A percentile compares a stretch with the other conserved stretches of the same genome.
These are phyloP conservation scores for Botrytis medusae DNA, from an alignment of 2,329 filamentous ascomycete genomes.

Conservation along the genomic window DNA sequence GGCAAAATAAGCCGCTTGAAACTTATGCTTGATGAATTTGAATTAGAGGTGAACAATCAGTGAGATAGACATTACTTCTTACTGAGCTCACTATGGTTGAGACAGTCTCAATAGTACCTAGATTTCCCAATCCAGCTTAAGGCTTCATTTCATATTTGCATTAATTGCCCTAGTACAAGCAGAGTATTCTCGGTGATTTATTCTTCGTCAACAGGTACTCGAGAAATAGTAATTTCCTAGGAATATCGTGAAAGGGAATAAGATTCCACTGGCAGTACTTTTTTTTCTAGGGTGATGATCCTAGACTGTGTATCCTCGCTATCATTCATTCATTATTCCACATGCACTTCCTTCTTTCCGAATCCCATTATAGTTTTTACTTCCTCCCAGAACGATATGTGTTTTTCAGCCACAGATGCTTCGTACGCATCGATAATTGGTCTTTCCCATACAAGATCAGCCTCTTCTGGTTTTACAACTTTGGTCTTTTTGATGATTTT, in stretches of 20 bases:
- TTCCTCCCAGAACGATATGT: slow-evolving; percentile 32
- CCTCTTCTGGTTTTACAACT: slow-evolving; percentile 47
- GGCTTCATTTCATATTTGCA: background rate
- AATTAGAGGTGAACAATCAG: background rate
- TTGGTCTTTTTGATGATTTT: slow-evolving; percentile 67
- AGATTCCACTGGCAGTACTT: background rate
- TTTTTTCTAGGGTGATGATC: background rate
- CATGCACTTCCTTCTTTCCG: slow-evolving; percentile 27
- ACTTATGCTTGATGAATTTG: background rate
- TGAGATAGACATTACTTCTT: background rate
- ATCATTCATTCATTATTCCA: slow-evolving; percentile 26
- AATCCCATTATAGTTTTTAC: slow-evolving; percentile 30
- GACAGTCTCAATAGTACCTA: background rate
- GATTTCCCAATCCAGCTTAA: background rate
- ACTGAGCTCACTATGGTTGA: background rate
- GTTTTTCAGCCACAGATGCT: slow-evolving; percentile 25
- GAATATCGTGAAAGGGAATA: background rate
- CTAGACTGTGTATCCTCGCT: background rate
- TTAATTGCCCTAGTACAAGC: background rate
- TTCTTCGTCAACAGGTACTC: background rate
- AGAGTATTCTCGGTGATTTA: background rate
- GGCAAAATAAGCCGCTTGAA: background rate
- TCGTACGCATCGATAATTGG: slow-evolving; percentile 35
- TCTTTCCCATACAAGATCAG: slow-evolving; percentile 48
- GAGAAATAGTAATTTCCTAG: background rate